These are phyloP conservation scores for Neurospora africana DNA, from an alignment of 495 filamentous ascomycete genomes.

Conservation along the genomic window DNA sequence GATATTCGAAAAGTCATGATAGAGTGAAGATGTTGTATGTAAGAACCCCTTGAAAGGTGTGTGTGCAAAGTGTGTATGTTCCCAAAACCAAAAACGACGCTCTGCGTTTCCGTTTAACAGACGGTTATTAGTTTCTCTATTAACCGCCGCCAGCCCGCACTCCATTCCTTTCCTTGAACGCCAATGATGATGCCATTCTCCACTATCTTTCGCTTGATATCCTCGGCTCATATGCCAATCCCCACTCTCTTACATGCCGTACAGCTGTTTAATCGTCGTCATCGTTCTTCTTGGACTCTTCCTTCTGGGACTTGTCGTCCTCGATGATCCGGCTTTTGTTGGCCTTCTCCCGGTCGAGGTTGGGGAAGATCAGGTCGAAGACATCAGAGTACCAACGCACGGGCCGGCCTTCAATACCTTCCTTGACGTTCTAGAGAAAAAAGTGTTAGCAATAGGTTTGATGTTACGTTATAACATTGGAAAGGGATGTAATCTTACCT, in stretches of 20 bases:
- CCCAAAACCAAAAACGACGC: not conserved
- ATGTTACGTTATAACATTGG: no score
- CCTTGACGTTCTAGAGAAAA: constrained; percentile 76
- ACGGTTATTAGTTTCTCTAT: not conserved
- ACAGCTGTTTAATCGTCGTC: constrained; percentile 15
- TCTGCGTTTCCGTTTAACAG: not conserved
- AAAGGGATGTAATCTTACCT: constrained; percentile 56
- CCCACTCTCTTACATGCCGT: constrained; percentile 8
- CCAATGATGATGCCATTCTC: constrained; percentile 5
- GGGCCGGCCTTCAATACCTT: constrained; percentile 81
- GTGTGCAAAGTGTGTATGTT: not conserved
- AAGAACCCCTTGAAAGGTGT: not conserved
- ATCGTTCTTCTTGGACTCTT: constrained; percentile 18
- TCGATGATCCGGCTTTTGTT: constrained; percentile 56
- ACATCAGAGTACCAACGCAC: constrained; percentile 92
- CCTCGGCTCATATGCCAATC: not conserved
- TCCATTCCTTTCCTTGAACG: constrained; percentile 7
- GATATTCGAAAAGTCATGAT: not conserved
- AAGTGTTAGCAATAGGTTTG: no score
- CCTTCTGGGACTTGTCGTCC: constrained; percentile 44
- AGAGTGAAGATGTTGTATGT: not conserved
- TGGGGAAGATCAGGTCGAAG: constrained; percentile 80
- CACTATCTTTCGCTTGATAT: not conserved
- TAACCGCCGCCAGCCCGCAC: not conserved
- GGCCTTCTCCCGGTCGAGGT: constrained; percentile 62